Conservation (phyloP, 208 protist genomes). For the Trypanosoma rangeli region DNA sequence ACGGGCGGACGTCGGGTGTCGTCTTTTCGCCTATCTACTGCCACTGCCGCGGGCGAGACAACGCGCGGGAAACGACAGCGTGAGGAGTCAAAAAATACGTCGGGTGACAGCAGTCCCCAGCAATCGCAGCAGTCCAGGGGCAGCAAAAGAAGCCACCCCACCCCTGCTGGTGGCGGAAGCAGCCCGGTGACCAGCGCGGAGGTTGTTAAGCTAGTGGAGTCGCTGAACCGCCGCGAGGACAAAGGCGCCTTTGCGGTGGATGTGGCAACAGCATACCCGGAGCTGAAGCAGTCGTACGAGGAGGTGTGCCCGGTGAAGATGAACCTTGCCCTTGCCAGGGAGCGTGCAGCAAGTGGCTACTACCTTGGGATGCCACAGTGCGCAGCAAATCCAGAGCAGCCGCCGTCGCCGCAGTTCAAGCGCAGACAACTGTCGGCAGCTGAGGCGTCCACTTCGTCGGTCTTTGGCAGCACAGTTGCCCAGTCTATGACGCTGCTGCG, state of each 20-base stretch:
- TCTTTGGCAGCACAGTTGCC: conserved; percentile 60
- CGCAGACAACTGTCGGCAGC: conserved; percentile 3
- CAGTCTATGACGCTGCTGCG: conserved; percentile 57
- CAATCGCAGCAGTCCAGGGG: neutral
- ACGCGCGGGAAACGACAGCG: conserved; percentile 11
- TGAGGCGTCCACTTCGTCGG: neutral
- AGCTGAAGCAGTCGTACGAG: conserved; percentile 65
- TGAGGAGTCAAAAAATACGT: neutral
- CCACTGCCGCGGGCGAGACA: conserved; percentile 6
- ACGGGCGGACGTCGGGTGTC: conserved; percentile 65
- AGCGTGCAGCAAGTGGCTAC: conserved; percentile 57
- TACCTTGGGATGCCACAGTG: conserved; percentile 37
- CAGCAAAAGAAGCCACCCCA: neutral
- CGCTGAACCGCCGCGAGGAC: conserved; percentile 72
- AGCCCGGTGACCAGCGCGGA: conserved; percentile 24
- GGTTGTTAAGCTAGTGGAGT: conserved; percentile 52
- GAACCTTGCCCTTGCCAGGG: conserved; percentile 67
- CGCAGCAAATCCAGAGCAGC: neutral
- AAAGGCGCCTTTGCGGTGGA: conserved; percentile 74
- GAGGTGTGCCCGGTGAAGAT: conserved; percentile 73
- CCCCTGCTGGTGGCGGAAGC: neutral
- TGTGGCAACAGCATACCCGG: conserved; percentile 72
- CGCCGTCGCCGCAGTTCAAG: neutral
- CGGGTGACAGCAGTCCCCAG: neutral
- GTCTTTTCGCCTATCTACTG: conserved; percentile 44